A percentile compares a stretch with the other conserved stretches of the same genome.
These are phyloP conservation scores for Solanum lignicaule DNA, from an alignment of 257 asterid genomes.

Conservation along the genomic window DNA sequence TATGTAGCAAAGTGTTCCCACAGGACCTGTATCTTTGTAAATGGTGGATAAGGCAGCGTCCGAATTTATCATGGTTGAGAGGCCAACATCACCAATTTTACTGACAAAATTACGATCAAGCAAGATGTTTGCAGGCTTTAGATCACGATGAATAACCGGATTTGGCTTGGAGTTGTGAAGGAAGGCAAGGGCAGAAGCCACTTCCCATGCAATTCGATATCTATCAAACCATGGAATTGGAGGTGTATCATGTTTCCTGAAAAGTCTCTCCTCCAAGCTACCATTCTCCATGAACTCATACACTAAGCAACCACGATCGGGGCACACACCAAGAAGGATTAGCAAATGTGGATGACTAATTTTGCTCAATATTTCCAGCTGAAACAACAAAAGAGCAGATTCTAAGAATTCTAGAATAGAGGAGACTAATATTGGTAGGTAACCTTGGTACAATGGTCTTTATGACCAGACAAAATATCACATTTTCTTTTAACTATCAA, in stretches of 20 bases:
- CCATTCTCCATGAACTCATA: slow-evolving; percentile 93
- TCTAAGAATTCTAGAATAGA: background rate
- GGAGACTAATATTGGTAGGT: background rate
- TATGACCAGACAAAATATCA: background rate
- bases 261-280: slow-evolving; percentile 64
- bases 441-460: background rate
- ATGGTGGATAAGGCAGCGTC: slow-evolving; percentile 25
- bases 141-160: slow-evolving; percentile 75
- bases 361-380: slow-evolving; percentile 73
- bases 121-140: slow-evolving; percentile 84
- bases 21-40: slow-evolving; percentile 33
- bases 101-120: slow-evolving; percentile 67
- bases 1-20: slow-evolving; percentile 72
- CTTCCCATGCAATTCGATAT: slow-evolving; percentile 43
- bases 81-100: slow-evolving; percentile 86
- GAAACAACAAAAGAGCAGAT: slow-evolving; percentile 12
- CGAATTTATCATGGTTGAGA: slow-evolving; percentile 40
- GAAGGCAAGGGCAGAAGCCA: background rate
- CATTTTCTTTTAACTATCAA: background rate
- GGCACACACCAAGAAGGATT: slow-evolving; percentile 82
- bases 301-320: slow-evolving; percentile 62
- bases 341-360: slow-evolving; percentile 82
- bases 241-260: slow-evolving; percentile 35
- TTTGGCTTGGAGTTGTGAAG: slow-evolving; percentile 54
- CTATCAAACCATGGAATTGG: slow-evolving; percentile 76